Conservation (phyloP, 371 early-diverging fungal species). For the Rhizopus arrhizus region DNA sequence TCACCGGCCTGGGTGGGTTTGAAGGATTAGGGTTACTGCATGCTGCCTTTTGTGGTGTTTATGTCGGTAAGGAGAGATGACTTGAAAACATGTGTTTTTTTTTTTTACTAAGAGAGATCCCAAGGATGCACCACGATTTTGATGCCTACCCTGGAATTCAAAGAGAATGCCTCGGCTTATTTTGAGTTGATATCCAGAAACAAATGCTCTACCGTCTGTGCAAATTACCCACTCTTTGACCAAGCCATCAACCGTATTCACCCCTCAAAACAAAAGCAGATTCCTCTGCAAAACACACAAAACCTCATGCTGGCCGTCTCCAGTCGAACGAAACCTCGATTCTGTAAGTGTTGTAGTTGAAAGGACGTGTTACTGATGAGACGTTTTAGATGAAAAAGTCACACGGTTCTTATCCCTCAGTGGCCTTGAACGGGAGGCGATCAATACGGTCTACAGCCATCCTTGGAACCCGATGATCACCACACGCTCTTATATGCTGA, state of each 20-base stretch:
- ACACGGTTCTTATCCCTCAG: constrained; percentile 56
- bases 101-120: constrained; percentile 9
- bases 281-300: constrained; percentile 62
- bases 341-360: constrained; percentile 38
- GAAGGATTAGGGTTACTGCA: constrained; percentile 79
- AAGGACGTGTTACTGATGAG: constrained; percentile 14
- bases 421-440: constrained; percentile 60
- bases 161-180: constrained; percentile 57
- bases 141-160: constrained; percentile 58
- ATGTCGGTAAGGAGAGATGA: constrained; percentile 49
- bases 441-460: constrained; percentile 73
- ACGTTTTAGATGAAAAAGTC: constrained; percentile 39
- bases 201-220: constrained; percentile 64
- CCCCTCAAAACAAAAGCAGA: constrained; percentile 36
- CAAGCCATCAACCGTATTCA: constrained; percentile 60
- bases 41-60: constrained; percentile 71
- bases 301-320: constrained; percentile 71
- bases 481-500: constrained; percentile 74
- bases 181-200: constrained; percentile 62
- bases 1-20: constrained; percentile 60
- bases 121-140: constrained; percentile 58
- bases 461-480: constrained; percentile 75
- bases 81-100: background rate
- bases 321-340: constrained; percentile 63
- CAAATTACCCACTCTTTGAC: constrained; percentile 70